A percentile compares a stretch with the other conserved stretches of the same genome.
These are phyloP conservation scores for Backusella mclennaniae DNA, from an alignment of 192 early-diverging fungal species.

Conservation along the genomic window DNA sequence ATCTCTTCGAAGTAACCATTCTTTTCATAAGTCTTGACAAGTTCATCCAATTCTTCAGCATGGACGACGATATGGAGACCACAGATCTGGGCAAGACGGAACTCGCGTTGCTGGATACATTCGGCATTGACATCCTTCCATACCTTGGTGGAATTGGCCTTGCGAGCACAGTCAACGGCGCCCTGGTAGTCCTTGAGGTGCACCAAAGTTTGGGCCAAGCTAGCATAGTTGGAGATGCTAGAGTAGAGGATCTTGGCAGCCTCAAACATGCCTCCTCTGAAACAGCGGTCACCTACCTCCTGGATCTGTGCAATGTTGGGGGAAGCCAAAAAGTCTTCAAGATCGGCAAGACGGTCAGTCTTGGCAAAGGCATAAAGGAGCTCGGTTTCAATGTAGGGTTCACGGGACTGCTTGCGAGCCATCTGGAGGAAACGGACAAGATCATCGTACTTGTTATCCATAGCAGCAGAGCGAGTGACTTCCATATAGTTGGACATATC, in stretches of 20 bases:
- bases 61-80: constrained; percentile 95
- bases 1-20: constrained; percentile 92
- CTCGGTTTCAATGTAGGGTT: constrained; percentile 95
- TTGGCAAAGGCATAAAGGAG: constrained; percentile 95
- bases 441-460: constrained; percentile 91
- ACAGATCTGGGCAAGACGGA: constrained; percentile 97
- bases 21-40: constrained; percentile 85
- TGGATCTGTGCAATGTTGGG: constrained; percentile 97
- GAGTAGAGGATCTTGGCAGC: constrained; percentile 94
- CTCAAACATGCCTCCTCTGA: constrained; percentile 86
- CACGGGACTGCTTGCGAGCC: constrained; percentile 94
- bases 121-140: constrained; percentile 99
- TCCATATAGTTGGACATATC: constrained; percentile 88
- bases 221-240: constrained; percentile 97
- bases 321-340: constrained; percentile 90
- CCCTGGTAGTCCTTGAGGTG: constrained; percentile 93
- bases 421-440: constrained; percentile 92
- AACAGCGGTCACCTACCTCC: constrained; percentile 93
- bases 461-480: constrained; percentile 78
- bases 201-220: constrained; percentile 94
- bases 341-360: constrained; percentile 84
- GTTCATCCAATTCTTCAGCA: constrained; percentile 92
- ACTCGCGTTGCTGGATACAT: constrained; percentile 93
- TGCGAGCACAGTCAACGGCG: constrained; percentile 98
- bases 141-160: constrained; percentile 97